Conservation (phyloP, 2,329 filamentous ascomycete genomes). For the Aspergillus niger region DNA sequence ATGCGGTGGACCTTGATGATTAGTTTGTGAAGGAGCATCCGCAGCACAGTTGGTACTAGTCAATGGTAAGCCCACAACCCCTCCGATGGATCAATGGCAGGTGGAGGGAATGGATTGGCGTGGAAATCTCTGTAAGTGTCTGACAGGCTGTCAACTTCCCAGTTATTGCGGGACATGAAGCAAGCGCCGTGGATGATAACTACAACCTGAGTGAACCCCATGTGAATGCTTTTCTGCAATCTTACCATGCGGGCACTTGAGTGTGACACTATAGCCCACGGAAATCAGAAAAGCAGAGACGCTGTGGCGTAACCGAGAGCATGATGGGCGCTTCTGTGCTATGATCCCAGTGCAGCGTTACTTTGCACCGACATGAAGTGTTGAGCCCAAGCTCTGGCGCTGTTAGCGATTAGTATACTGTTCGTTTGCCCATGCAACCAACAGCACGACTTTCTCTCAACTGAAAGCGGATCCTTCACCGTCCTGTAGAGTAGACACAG, state of each 20-base stretch:
- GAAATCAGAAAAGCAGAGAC: neutral
- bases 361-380: neutral
- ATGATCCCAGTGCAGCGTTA: neutral
- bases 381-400: neutral
- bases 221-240: neutral
- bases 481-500: no score
- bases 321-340: neutral
- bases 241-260: neutral
- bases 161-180: neutral
- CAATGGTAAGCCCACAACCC: no score
- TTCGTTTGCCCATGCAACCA: neutral
- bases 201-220: neutral
- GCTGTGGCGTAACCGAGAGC: neutral
- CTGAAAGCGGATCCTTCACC: no score
- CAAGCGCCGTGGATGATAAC: neutral
- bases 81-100: no score
- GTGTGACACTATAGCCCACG: neutral
- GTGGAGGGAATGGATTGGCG: neutral
- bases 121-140: neutral
- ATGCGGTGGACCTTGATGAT: no score
- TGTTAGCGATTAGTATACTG: neutral
- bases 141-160: neutral
- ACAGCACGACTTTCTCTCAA: neutral
- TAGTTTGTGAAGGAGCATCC: no score
- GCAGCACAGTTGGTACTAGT: no score